Conservation (phyloP, 306 rosid species). For the Prosopis cineraria region DNA sequence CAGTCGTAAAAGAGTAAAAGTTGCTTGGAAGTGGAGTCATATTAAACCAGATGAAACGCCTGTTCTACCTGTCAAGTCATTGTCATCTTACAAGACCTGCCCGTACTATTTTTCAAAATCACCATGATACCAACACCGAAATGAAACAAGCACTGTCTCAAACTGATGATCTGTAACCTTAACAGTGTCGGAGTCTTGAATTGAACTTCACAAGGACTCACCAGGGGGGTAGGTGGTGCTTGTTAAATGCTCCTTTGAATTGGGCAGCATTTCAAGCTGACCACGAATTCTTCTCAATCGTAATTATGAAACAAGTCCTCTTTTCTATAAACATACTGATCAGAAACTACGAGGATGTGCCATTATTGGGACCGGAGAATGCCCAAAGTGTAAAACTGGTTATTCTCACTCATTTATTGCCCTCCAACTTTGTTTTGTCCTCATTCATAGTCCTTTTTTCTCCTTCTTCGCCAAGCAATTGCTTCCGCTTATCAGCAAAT, state of each 20-base stretch:
- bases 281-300: conserved; percentile 21
- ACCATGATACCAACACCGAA: conserved; percentile 9
- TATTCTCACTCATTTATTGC: conserved; percentile 54
- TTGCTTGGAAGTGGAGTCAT: conserved; percentile 41
- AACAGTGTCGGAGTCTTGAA: conserved; percentile 33
- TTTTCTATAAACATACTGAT: conserved; percentile 54
- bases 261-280: conserved; percentile 31
- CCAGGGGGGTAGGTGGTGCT: conserved; percentile 40
- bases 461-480: neutral
- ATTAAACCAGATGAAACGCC: conserved; percentile 34
- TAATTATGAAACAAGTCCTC: conserved; percentile 40
- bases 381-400: conserved; percentile 37
- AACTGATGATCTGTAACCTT: conserved; percentile 31
- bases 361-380: conserved; percentile 45
- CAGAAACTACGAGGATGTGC: conserved; percentile 37
- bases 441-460: conserved; percentile 1
- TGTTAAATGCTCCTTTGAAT: conserved; percentile 41
- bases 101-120: conserved; percentile 20
- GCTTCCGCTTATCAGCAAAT: conserved; percentile 7
- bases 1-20: conserved; percentile 29
- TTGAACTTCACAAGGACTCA: conserved; percentile 39
- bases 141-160: conserved; percentile 25
- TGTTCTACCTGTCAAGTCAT: conserved; percentile 31
- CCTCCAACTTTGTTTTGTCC: conserved; percentile 32
- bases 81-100: conserved; percentile 34